Evolutionary conservation across 768 basidiomycete genomes (phyloP).

Genomic region (Termitomyces sp.): DNA sequence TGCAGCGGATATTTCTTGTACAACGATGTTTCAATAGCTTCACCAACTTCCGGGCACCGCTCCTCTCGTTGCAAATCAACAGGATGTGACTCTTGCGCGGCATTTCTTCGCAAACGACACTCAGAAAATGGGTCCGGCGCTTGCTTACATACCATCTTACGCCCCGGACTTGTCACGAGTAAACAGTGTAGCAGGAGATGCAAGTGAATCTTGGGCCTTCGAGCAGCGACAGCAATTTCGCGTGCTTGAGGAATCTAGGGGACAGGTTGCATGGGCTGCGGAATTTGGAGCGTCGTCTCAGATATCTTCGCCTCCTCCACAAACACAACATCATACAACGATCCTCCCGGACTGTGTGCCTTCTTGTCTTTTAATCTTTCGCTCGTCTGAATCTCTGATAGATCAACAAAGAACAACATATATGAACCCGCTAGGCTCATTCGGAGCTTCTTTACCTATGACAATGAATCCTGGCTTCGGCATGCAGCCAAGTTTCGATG

Average conservation of each 20-base stretch:
- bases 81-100: conserved; percentile 68
- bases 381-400: conserved; percentile 9
- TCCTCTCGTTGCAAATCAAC: conserved; percentile 43
- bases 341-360: conserved; percentile 35
- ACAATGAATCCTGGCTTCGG: conserved; percentile 26
- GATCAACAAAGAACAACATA: conserved; percentile 38
- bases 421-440: conserved; percentile 27
- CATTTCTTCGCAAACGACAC: conserved; percentile 65
- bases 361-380: neutral
- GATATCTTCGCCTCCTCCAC: conserved; percentile 16
- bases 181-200: conserved; percentile 23
- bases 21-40: conserved; percentile 36
- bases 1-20: neutral
- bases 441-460: conserved; percentile 33
- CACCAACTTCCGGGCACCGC: conserved; percentile 69
- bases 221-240: conserved; percentile 40
- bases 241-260: conserved; percentile 25
- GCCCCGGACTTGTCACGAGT: conserved; percentile 17
- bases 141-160: conserved; percentile 16
- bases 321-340: conserved; percentile 26
- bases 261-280: conserved; percentile 43
- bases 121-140: conserved; percentile 22
- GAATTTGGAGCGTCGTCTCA: conserved; percentile 42
- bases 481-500: conserved; percentile 28
- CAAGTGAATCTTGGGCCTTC: conserved; percentile 48